A percentile compares a stretch with the other conserved stretches of the same genome.
phyloP scores from a whole-genome alignment of 306 rosid genomes.

The Fragaria ananassa region DNA sequence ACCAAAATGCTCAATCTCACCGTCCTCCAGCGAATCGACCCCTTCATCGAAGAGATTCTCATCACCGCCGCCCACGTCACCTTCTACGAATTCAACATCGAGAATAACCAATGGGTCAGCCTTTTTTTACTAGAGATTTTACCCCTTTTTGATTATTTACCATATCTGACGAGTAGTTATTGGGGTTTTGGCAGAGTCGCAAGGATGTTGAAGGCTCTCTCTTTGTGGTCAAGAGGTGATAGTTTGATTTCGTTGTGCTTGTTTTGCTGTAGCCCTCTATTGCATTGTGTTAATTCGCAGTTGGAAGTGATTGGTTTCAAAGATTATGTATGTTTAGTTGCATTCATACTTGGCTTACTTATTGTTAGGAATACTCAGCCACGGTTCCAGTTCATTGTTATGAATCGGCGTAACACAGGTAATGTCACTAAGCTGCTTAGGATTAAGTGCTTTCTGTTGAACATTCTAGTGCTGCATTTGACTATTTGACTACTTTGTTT shows the following conservation, averaged over 20 bases:
- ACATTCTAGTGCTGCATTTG: neutral
- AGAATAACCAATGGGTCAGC: constrained; percentile 76
- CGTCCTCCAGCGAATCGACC: constrained; percentile 84
- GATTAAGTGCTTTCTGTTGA: neutral
- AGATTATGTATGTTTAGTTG: neutral
- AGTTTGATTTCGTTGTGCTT: neutral
- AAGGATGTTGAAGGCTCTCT: constrained; percentile 99
- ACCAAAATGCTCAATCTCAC: constrained; percentile 87
- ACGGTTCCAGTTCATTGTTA: constrained; percentile 88
- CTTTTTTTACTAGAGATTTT: neutral
- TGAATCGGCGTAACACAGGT: constrained; percentile 95
- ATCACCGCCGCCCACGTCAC: constrained; percentile 94
- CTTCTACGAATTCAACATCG: constrained; percentile 81
- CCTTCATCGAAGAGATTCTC: constrained; percentile 82
- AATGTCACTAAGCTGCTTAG: neutral
- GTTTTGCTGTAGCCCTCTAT: neutral
- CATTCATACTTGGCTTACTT: constrained; percentile 5
- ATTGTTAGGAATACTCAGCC: constrained; percentile 68
- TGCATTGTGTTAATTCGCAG: neutral
- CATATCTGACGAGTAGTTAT: neutral
- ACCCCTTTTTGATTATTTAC: neutral
- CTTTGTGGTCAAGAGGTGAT: constrained; percentile 87
- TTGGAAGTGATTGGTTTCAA: neutral
- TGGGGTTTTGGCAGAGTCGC: constrained; percentile 67
- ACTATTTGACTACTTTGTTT: neutral